Base-by-base conservation (phyloP, 2,329 filamentous ascomycete genomes). In the Hypoxylon sp. region DNA sequence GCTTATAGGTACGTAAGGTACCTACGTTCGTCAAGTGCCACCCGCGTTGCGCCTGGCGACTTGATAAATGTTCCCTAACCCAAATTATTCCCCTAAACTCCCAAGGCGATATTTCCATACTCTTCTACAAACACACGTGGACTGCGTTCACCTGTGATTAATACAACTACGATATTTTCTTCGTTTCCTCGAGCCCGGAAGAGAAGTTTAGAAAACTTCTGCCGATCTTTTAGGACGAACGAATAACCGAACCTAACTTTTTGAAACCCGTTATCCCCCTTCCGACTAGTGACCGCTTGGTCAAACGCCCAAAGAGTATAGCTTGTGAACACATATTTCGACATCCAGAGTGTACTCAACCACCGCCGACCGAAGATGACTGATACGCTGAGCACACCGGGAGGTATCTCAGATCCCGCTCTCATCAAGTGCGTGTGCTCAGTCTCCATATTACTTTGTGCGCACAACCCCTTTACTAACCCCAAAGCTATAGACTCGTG, bases 371-470 rank as follows among this genome's bases (percentile, higher is more conserved):
- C 45, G 49, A 75, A 70, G 46, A 79, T 78, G 77, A 58, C 70
- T 59, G 77, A 78, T 36, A 45, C 63, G 28, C 78, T 85, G 68
- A 77, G 77, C 72, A 79, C 81, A 43, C 79, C 80, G 79, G 88
- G 87, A 73, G 88, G 88, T 75, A 90, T 90, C 79, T 89, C 88
- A 69, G 88, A 90, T 82, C 88, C 88, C 73, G 86, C 87, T 75
- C 86, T 90, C 75, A 90, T 90, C 81, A 89, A 88, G 88, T 90
- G 78, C 69, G 83, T 79, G 64, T 51, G 14, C 32, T 68, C 72
- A 74, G 67, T 71, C 66, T 60, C 64, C 67, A 59, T 60, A 69
- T 62, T 65, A 63, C 60, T 60, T 59, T 65, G 74, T 72, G 72
- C 46, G 52, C 66, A 38, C 67, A 55, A 49, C 53, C 30, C 60